Conservation (phyloP, 2,329 filamentous ascomycete genomes). For the Cadophora gregata region DNA sequence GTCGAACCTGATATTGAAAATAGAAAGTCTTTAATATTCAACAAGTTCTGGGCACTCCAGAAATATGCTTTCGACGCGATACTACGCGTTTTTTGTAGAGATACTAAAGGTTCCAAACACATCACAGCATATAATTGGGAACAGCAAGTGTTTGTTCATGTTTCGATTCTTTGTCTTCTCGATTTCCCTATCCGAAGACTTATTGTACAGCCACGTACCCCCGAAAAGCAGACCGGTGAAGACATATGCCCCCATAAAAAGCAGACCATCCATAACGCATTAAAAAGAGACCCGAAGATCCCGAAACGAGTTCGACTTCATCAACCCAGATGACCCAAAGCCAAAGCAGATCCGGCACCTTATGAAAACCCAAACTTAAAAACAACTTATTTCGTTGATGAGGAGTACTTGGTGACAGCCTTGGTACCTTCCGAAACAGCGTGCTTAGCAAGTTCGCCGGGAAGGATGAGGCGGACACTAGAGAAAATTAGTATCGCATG, state of each 20-base stretch:
- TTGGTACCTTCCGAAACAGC: constrained; percentile 99
- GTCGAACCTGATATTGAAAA: background rate
- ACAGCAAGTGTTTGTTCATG: constrained; percentile 34
- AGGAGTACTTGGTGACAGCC: constrained; percentile 99
- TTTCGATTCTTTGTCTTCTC: constrained; percentile 43
- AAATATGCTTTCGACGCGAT: background rate
- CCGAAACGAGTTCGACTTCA: constrained; percentile 38
- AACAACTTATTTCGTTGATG: constrained; percentile 90
- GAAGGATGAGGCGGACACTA: constrained; percentile 92
- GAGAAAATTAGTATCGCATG: background rate
- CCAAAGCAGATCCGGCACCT: constrained; percentile 57
- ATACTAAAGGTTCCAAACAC: background rate
- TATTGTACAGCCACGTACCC: constrained; percentile 79
- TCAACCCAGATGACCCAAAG: constrained; percentile 48
- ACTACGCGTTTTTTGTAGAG: background rate
- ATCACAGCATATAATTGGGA: background rate
- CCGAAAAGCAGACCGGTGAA: constrained; percentile 68
- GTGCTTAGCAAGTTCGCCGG: constrained; percentile 99
- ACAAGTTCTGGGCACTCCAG: background rate
- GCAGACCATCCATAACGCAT: constrained; percentile 77
- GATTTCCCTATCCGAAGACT: constrained; percentile 45
- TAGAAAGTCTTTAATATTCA: background rate
- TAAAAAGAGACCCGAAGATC: constrained; percentile 54
- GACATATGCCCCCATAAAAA: constrained; percentile 69
- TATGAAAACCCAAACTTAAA: constrained; percentile 62